These are phyloP conservation scores for Fusarium sp. DNA, from an alignment of 2,329 filamentous ascomycete genomes.

Conservation along the genomic window DNA sequence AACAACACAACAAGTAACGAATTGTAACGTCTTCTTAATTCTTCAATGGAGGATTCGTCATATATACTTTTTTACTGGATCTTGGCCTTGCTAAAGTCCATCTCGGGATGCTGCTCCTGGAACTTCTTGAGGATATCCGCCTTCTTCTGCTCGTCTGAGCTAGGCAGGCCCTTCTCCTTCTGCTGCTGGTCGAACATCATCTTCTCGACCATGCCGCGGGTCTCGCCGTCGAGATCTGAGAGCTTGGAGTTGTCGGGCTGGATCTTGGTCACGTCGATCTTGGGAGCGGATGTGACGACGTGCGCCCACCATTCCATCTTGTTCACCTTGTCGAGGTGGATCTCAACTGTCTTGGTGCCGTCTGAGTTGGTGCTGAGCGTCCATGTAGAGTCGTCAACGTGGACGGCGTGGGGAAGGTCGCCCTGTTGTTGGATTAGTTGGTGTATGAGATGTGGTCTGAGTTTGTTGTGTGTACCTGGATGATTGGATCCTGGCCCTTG, in stretches of 20 bases:
- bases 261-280: conserved; percentile 96
- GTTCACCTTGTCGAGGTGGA: conserved; percentile 94
- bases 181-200: conserved; percentile 99
- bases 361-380: conserved; percentile 78
- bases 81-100: conserved; percentile 77
- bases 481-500: conserved; percentile 87
- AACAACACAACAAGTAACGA: not conserved
- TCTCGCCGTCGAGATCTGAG: conserved; percentile 92
- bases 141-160: conserved; percentile 96
- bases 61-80: conserved; percentile 49
- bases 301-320: conserved; percentile 99
- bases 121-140: conserved; percentile 92
- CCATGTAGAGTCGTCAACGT: conserved; percentile 91
- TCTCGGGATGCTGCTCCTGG: conserved; percentile 78
- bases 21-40: conserved; percentile 9
- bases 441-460: not conserved
- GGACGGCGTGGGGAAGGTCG: conserved; percentile 80
- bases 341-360: conserved; percentile 72
- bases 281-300: conserved; percentile 84
- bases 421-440: conserved; percentile 63
- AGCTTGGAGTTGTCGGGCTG: conserved; percentile 91
- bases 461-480: conserved; percentile 66
- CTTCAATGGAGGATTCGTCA: not conserved
- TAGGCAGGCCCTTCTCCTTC: conserved; percentile 90
- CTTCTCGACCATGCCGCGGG: conserved; percentile 97